Evolutionary conservation across 2,329 filamentous ascomycete genomes (phyloP), one percentile per base, ranked within the genome.

Genomic region (Neurospora sp.): DNA sequence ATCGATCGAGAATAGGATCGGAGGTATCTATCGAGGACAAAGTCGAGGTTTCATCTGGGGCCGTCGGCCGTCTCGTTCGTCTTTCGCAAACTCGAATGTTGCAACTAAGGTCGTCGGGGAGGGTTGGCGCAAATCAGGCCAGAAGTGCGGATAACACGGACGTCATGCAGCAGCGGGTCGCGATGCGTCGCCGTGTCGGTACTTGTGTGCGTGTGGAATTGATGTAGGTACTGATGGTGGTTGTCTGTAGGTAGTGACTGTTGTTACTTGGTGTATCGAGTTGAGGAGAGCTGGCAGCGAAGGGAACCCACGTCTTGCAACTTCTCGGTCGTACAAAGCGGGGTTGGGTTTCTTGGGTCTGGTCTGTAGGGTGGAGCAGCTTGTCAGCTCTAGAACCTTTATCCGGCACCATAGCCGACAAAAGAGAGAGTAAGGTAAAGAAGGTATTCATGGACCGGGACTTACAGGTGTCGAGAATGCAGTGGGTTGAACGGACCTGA

Each of bases 21-120:
- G 67, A 73, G 57, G 67, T 70, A 65, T 75, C 68, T 79, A 80
- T 73, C 71, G 73, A 15, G 71, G 66, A 65, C 68, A 71, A 69
- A 72, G 73, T 66, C 66, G 73, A 73, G 71, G 75, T 74, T 74
- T 77, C 79, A 81, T 81, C 72, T 71, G 75, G 28, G 28, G 52
- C 52, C 52, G 52, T 33, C 12, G 52, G 52, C 52, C 52, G 52
- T 62, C 1, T 33, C 28, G 15, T 33, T 17, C 52, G 23, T 62
- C 12, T 36, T 62, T 62, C 6, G 52, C 52, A 62, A 62, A 36
- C 52, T 62, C 28, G 46, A 65, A 57, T 38, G 67, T 69, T 40
- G 69, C 62, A 62, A 67, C 66, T 12, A 69, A 28, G n/a, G 15
- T 69, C 17, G 66, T 66, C 12, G 65, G 33, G 67, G 19, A 39